Evolutionary conservation across 2,329 filamentous ascomycete species (phyloP).

Genomic region (Fusarium heterosporum): DNA sequence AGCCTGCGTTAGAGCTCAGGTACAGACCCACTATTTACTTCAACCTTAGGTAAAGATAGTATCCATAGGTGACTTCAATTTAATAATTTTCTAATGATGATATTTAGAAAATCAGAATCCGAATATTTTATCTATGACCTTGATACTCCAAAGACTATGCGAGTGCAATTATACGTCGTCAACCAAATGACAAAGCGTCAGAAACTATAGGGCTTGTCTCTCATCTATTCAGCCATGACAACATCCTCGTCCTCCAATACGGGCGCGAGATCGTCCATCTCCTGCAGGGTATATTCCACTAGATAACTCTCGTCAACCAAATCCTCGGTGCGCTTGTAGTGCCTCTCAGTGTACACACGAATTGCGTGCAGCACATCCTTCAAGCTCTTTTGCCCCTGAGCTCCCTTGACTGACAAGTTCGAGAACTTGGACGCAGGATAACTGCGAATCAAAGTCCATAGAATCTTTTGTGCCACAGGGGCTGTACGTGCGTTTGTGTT

Average conservation of each 20-base stretch:
- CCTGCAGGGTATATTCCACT: constrained; percentile 89
- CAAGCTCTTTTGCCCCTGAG: constrained; percentile 71
- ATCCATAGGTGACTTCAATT: not conserved
- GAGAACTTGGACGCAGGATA: constrained; percentile 85
- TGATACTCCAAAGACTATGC: constrained; percentile 35
- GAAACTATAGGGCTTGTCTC: constrained; percentile 10
- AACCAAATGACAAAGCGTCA: constrained; percentile 10
- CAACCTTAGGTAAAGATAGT: not conserved
- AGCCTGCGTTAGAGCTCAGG: constrained; percentile 31
- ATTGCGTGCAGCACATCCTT: constrained; percentile 90
- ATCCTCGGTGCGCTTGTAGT: constrained; percentile 90
- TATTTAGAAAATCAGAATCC: not conserved
- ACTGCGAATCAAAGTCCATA: constrained; percentile 81
- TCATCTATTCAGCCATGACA: constrained; percentile 54
- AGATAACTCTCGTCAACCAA: constrained; percentile 94
- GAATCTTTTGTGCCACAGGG: constrained; percentile 84
- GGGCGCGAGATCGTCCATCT: constrained; percentile 83
- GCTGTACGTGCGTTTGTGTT: constrained; percentile 94
- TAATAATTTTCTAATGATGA: not conserved
- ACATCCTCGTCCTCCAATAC: constrained; percentile 55
- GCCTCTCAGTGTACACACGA: constrained; percentile 89
- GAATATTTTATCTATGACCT: constrained; percentile 38
- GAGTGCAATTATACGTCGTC: constrained; percentile 8
- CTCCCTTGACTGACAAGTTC: constrained; percentile 71
- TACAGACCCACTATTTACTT: constrained; percentile 18